Base-by-base conservation (phyloP, 1,139 yeast genomes). In the Kurtzmaniella quercitrusa region DNA sequence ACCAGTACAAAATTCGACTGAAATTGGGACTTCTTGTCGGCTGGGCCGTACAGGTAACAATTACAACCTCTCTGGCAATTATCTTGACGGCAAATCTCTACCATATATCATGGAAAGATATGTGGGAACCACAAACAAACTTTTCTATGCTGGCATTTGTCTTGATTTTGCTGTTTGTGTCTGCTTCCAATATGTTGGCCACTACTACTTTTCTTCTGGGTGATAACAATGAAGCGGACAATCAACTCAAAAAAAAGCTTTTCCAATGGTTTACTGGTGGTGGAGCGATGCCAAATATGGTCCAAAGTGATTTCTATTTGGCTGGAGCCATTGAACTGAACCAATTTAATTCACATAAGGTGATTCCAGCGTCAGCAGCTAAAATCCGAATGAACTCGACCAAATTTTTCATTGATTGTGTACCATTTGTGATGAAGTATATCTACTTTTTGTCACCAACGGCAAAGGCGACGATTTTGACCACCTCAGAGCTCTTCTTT, bases 21-120 rank as follows among this genome's bases (percentile, higher is more conserved):
- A 75, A 73, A 52, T 41, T 69, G 2, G 91, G 93, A 0, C 62
- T 86, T 11, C 52, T 82, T 7, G 45, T 75, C n/a, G 91, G 90
- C 1, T 81, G 85, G 68, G 25, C 72, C 0, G 75, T 76, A 1
- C 81, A 83, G 50, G 57, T 73, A 1, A 37, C 63, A 0, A 56
- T 85, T 6, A 65, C 88, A 11, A 64, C 82, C 1, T 69, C 86
- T 1, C 74, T 80, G 1, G 72, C 91, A 0, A 49, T 82, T 8
- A 73, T 58, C 39, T 29, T 68, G 4, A 48, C 61, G 7, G 53
- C 59, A 3, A 27, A 43, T 7, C 21, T 55, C 8, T 53, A 55
- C 41, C 54, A 55, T 39, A 49, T 50, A 23, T 50, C 60, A 4
- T 68, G 71, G 72, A 57, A 55, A 39, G 51, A 55, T 33, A 45